phyloP scores from a whole-genome alignment of 768 basidiomycete species.

The Mrakia frigida region DNA sequence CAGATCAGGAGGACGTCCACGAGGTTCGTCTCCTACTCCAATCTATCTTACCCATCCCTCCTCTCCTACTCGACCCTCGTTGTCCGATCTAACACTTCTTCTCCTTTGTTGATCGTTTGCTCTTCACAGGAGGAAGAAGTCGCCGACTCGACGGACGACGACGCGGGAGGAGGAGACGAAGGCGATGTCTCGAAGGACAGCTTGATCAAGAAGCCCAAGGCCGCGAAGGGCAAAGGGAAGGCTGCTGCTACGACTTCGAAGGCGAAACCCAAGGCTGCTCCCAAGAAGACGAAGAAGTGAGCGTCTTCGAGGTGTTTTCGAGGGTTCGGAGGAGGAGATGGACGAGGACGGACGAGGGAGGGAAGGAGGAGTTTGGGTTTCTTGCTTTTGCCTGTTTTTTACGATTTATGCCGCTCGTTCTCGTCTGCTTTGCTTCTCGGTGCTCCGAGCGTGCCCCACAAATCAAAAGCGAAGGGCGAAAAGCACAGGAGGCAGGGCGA shows the following conservation, averaged over 20 bases:
- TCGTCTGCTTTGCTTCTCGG: not conserved
- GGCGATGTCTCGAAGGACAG: conserved; percentile 43
- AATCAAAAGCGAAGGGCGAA: no score
- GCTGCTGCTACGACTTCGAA: conserved; percentile 20
- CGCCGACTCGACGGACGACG: conserved; percentile 52
- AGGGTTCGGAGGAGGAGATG: conserved; percentile 1
- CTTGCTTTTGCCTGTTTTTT: not conserved
- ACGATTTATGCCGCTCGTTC: not conserved
- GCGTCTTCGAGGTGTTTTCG: not conserved
- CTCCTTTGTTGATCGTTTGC: not conserved
- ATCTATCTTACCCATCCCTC: not conserved
- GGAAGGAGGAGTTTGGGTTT: not conserved
- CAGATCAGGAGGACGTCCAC: conserved; percentile 88
- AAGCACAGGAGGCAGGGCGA: no score
- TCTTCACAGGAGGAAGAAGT: conserved; percentile 37
- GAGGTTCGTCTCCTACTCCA: conserved; percentile 54
- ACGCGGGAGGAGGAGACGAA: conserved; percentile 46
- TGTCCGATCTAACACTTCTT: not conserved
- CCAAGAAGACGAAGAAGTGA: conserved; percentile 12
- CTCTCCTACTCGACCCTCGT: not conserved
- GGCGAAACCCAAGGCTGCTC: not conserved
- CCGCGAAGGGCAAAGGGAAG: conserved; percentile 19
- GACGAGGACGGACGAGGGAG: no score
- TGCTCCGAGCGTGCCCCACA: no score
- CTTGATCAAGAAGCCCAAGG: conserved; percentile 40